Conservation (phyloP, 2,329 filamentous ascomycete genomes). For the Amauroascus verrucosus region DNA sequence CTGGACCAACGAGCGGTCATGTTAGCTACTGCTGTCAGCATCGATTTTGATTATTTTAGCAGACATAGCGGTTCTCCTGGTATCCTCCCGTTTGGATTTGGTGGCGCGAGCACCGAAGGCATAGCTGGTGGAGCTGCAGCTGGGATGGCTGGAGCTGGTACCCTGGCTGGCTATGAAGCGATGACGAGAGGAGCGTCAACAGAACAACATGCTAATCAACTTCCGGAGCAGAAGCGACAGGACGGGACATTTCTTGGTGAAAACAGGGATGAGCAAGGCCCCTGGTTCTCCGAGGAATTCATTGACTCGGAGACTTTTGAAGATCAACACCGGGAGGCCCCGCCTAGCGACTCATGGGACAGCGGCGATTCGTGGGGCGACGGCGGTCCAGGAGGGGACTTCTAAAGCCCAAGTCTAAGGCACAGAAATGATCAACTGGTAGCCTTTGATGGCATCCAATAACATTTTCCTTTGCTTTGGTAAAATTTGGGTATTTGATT, state of each 20-base stretch:
- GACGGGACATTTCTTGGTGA: constrained; percentile 14
- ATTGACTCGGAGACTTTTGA: not conserved
- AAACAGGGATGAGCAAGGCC: constrained; percentile 12
- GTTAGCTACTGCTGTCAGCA: constrained; percentile 54
- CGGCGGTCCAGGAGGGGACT: too few relatives aligned
- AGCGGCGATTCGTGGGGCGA: constrained; percentile 19
- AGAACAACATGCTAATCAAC: constrained; percentile 13
- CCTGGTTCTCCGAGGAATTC: constrained; percentile 11
- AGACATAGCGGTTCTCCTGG: constrained; percentile 44
- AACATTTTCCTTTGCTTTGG: too few relatives aligned
- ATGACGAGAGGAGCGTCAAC: constrained; percentile 42
- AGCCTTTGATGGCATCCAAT: too few relatives aligned
- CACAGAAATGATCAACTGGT: too few relatives aligned
- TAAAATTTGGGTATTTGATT: too few relatives aligned
- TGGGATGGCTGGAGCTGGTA: constrained; percentile 45
- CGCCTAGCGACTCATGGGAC: constrained; percentile 21
- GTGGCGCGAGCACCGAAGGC: constrained; percentile 16
- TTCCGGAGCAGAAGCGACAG: not conserved
- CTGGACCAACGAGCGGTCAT: constrained; percentile 56
- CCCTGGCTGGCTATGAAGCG: constrained; percentile 54
- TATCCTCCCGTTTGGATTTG: constrained; percentile 39
- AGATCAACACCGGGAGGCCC: constrained; percentile 16
- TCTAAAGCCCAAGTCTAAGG: too few relatives aligned
- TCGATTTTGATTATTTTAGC: constrained; percentile 60
- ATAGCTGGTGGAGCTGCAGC: constrained; percentile 28